phyloP scores from a whole-genome alignment of 768 basidiomycete genomes.

The Boletales sp. region DNA sequence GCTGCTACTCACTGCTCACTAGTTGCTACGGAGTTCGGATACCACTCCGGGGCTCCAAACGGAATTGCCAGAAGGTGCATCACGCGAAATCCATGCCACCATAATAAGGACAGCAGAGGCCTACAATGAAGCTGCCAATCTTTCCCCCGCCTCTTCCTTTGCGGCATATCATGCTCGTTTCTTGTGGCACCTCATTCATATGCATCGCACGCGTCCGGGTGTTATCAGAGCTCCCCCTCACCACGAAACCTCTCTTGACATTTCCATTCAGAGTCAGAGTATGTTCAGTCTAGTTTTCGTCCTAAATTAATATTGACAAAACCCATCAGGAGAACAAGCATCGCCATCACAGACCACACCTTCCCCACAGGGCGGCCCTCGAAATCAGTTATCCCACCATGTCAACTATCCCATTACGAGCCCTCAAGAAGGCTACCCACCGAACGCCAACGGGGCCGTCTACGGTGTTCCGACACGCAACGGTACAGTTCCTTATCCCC shows the following conservation, averaged over 20 bases:
- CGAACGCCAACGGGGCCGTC: conserved; percentile 10
- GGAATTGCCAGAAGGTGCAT: conserved; percentile 58
- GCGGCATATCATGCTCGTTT: conserved; percentile 81
- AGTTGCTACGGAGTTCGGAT: conserved; percentile 70
- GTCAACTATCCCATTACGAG: conserved; percentile 14
- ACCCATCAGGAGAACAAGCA: conserved; percentile 16
- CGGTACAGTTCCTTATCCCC: conserved; percentile 16
- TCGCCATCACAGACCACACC: conserved; percentile 22
- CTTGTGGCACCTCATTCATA: conserved; percentile 65
- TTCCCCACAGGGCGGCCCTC: conserved; percentile 18
- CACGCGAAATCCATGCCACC: conserved; percentile 59
- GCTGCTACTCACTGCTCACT: conserved; percentile 2
- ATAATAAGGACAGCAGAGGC: conserved; percentile 75
- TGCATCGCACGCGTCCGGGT: conserved; percentile 48
- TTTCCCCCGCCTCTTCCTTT: conserved; percentile 57
- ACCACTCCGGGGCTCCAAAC: conserved; percentile 53
- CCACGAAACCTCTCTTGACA: conserved; percentile 49
- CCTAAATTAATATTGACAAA: conserved; percentile 7
- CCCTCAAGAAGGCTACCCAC: conserved; percentile 18
- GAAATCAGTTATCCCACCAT: conserved; percentile 9
- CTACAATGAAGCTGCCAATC: conserved; percentile 66
- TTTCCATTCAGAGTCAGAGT: conserved; percentile 60
- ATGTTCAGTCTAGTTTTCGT: conserved; percentile 9
- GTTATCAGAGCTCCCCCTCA: conserved; percentile 36
- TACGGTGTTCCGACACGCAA: conserved; percentile 12